phyloP scores from a whole-genome alignment of 208 protist species.

The Crithidia brevicula region DNA sequence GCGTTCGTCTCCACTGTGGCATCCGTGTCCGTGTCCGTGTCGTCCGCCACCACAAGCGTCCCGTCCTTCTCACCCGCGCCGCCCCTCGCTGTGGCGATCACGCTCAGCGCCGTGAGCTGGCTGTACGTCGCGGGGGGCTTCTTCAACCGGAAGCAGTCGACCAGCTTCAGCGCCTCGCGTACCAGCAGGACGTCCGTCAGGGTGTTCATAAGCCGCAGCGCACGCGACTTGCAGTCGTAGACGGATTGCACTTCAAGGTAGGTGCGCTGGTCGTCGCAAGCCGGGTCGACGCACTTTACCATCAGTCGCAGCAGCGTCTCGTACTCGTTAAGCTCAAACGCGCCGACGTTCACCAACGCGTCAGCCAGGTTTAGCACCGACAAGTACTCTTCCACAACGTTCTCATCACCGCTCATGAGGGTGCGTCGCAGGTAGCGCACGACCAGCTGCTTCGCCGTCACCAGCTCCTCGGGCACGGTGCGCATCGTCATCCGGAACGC shows the following conservation, averaged over 20 bases:
- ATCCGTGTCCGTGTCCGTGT: background rate
- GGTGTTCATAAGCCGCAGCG: conserved; percentile 38
- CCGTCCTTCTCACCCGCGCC: background rate
- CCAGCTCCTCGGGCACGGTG: conserved; percentile 24
- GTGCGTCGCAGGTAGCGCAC: conserved; percentile 27
- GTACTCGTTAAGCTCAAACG: conserved; percentile 43
- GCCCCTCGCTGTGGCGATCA: conserved; percentile 1
- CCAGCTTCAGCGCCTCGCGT: conserved; percentile 32
- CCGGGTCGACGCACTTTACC: conserved; percentile 36
- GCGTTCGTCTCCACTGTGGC: background rate
- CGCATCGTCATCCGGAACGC: conserved; percentile 17
- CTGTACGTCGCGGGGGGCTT: conserved; percentile 13
- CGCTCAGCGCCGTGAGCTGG: conserved; percentile 32
- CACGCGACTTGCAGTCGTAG: conserved; percentile 43
- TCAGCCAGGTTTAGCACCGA: conserved; percentile 39
- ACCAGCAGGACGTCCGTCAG: conserved; percentile 42
- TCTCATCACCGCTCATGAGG: conserved; percentile 34
- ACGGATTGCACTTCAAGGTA: conserved; percentile 37
- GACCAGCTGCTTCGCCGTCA: conserved; percentile 30
- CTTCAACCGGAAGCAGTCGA: conserved; percentile 37
- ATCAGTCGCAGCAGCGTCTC: conserved; percentile 27
- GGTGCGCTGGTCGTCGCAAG: conserved; percentile 23
- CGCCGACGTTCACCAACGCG: conserved; percentile 42
- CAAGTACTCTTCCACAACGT: conserved; percentile 31
- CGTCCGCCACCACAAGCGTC: background rate